Base-by-base conservation (phyloP, 31 red algal genomes). In the Asparagopsis taxiformis region DNA sequence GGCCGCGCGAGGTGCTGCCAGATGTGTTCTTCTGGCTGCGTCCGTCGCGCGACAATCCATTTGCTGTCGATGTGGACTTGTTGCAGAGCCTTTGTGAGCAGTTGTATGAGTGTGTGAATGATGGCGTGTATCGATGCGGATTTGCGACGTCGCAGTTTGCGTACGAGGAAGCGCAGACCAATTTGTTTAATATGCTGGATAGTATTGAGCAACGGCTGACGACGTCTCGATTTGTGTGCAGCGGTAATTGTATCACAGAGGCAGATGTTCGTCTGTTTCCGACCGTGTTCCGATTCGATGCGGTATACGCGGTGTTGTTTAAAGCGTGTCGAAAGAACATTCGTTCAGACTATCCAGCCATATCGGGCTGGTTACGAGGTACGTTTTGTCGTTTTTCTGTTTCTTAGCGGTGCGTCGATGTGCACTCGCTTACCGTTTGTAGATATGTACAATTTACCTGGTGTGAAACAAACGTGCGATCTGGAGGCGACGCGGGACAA, bases 71-170 rank as follows among this genome's bases (percentile, higher is more conserved):
- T 51, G 38, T 35, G 19, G 54, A 88, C 34, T 49, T 55, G 16
- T 30, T 91, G 35, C 36, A 77, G 0, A 16, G 37, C 15, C 61
- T 99, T 1, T 80, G 75, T 55, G 46, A 43, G 8, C 24, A 2
- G 1, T 16, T 90, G 19, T 65, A 80, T 61, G 30, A 11, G 33
- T 39, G 34, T 39, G 35, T 90, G 28, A 99, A 99, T 62, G 75
- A 99, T 44, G 96, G 96, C 51, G 96, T 99, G 6, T 99, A 99
- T 68, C 74, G 79, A 31, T 81, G 71, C 29, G 96, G 96, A 16
- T 99, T 99, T 70, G 96, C 96, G 15, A 91, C 74, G 3, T 77
- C 84, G 1, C 96, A 99, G 61, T 0, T 15, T 11, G 92, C 87
- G 7, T 94, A 99, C 70, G 91, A 92, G 17, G 81, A 52, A 17